Evolutionary conservation across 495 filamentous ascomycete species (phyloP).

Genomic region (Lasiosphaeris hirsuta): DNA sequence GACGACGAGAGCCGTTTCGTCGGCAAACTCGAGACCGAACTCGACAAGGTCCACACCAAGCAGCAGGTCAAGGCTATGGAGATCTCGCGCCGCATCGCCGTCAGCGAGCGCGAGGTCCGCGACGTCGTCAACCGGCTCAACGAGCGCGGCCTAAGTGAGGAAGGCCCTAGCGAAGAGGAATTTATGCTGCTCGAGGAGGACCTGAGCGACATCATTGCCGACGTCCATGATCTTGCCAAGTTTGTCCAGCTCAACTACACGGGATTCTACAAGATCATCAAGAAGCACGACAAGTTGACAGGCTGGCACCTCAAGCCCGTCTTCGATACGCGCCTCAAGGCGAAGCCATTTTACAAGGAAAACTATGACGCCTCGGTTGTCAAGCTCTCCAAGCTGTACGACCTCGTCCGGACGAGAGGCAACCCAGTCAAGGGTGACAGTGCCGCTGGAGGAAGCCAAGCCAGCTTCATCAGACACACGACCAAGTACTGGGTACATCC

Average conservation of each 20-base stretch:
- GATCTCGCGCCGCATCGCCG: conserved; percentile 83
- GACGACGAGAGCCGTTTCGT: conserved; percentile 92
- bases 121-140: conserved; percentile 77
- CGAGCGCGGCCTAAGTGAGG: conserved; percentile 49
- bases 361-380: conserved; percentile 97
- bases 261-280: conserved; percentile 99
- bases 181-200: conserved; percentile 93
- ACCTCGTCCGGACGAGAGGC: conserved; percentile 86
- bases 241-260: conserved; percentile 99
- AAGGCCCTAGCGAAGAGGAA: conserved; percentile 78
- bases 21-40: conserved; percentile 75
- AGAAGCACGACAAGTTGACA: conserved; percentile 99
- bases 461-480: conserved; percentile 94
- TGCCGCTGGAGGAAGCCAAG: conserved; percentile 84
- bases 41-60: conserved; percentile 96
- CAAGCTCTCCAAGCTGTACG: conserved; percentile 93
- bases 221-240: conserved; percentile 97
- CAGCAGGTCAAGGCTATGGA: conserved; percentile 94
- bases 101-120: conserved; percentile 81
- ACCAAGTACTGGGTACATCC: conserved; percentile 99
- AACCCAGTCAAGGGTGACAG: conserved; percentile 90
- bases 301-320: conserved; percentile 90
- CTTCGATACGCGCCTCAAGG: conserved; percentile 87
- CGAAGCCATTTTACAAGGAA: conserved; percentile 96
- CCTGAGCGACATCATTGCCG: conserved; percentile 95